Evolutionary conservation across 192 early-diverging fungal species (phyloP).

Genomic region (Coemansia sp.): DNA sequence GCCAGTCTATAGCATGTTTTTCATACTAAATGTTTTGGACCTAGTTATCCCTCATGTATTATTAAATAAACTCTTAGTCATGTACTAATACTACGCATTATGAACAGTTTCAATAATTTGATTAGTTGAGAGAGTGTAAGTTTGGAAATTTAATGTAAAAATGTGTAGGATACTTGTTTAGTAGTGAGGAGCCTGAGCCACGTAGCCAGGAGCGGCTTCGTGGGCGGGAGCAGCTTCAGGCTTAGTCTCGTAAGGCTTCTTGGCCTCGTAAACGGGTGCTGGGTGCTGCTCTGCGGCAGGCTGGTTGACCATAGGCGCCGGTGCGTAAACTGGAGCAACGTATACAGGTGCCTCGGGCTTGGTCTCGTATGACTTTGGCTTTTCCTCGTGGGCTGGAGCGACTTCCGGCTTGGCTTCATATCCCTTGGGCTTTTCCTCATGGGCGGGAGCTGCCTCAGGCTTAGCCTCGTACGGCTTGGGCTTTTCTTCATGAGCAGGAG

Average conservation of each 20-base stretch:
- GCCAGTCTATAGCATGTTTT: too few relatives aligned
- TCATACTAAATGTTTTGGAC: too few relatives aligned
- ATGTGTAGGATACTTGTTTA: constrained; percentile 9
- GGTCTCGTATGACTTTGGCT: neutral
- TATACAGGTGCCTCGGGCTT: constrained; percentile 9
- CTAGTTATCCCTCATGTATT: too few relatives aligned
- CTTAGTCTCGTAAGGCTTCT: constrained; percentile 16
- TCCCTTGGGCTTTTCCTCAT: neutral
- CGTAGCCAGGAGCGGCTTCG: constrained; percentile 17
- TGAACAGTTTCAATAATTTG: neutral
- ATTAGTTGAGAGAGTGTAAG: neutral
- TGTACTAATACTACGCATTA: neutral
- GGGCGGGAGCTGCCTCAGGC: neutral
- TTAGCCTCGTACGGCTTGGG: neutral
- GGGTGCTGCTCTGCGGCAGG: neutral
- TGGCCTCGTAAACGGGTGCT: constrained; percentile 4
- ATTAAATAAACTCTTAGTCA: too few relatives aligned
- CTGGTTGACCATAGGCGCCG: neutral
- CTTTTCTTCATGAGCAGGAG: neutral
- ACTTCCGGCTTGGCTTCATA: constrained; percentile 6
- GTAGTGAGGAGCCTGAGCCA: constrained; percentile 38
- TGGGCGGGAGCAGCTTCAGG: constrained; percentile 19
- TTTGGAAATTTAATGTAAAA: constrained; percentile 2
- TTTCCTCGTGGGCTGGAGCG: neutral
- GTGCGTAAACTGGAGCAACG: constrained; percentile 5